A percentile compares a stretch with the other conserved stretches of the same genome.
Conservation (phyloP, 2,329 filamentous ascomycete genomes). For the Plectosphaerella cucumerina region DNA sequence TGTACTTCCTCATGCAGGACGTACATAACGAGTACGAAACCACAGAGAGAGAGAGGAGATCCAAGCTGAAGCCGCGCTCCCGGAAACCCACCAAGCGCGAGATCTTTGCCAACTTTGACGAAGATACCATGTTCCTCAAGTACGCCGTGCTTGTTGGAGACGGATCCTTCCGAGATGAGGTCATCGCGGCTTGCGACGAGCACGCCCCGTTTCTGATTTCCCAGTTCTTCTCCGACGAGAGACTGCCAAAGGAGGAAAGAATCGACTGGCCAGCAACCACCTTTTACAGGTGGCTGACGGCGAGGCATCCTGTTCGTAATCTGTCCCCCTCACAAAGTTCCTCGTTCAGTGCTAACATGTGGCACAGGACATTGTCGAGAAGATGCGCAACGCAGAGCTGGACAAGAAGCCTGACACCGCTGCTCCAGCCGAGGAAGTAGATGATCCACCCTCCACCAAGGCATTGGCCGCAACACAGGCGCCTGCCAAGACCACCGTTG, state of each 20-base stretch:
- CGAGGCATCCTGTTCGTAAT: constrained; percentile 35
- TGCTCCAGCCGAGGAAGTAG: neutral
- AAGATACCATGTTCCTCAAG: constrained; percentile 25
- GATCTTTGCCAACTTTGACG: constrained; percentile 15
- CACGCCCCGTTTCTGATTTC: constrained; percentile 49
- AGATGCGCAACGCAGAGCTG: constrained; percentile 2
- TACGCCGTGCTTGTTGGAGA: constrained; percentile 51
- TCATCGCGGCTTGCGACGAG: constrained; percentile 38
- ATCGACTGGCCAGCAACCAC: constrained; percentile 39
- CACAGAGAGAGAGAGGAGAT: constrained; percentile 22
- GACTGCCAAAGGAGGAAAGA: constrained; percentile 17
- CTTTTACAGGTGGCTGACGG: constrained; percentile 45
- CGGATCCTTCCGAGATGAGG: constrained; percentile 46
- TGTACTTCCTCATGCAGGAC: constrained; percentile 61
- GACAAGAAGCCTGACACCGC: neutral
- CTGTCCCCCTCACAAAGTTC: neutral
- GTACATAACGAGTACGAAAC: constrained; percentile 40
- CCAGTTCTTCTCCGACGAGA: constrained; percentile 38
- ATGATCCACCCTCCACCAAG: constrained; percentile 9
- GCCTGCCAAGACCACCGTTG: no score
- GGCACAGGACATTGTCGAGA: constrained; percentile 5
- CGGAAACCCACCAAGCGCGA: constrained; percentile 14
- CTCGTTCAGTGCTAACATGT: neutral
- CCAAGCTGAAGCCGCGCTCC: constrained; percentile 23
- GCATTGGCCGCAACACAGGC: neutral